These are phyloP conservation scores for Cyclospora cayetanensis DNA, from an alignment of 169 alveolate species.

Conservation along the genomic window DNA sequence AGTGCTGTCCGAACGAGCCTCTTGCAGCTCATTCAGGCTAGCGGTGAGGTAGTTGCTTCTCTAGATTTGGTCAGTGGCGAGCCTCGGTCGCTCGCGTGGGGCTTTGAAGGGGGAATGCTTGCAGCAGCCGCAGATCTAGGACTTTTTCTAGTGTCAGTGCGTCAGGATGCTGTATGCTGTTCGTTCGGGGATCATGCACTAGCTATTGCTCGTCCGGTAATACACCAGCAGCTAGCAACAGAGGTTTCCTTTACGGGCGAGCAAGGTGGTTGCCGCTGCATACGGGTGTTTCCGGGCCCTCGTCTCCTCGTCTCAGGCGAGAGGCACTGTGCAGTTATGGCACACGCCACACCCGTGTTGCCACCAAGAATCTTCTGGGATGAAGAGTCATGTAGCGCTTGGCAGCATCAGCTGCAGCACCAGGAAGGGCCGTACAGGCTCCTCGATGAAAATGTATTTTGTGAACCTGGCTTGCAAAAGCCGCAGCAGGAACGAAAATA, in stretches of 20 bases:
- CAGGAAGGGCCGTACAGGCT: conserved; percentile 53
- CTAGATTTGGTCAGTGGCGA: neutral
- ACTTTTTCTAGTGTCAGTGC: conserved; percentile 5
- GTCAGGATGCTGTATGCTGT: conserved; percentile 20
- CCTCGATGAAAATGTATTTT: neutral
- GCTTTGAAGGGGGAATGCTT: neutral
- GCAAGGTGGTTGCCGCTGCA: neutral
- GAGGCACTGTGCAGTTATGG: conserved; percentile 35
- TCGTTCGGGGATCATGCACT: conserved; percentile 25
- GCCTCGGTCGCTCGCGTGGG: conserved; percentile 43
- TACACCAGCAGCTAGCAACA: conserved; percentile 2
- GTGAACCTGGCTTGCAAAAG: neutral
- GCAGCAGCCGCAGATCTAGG: conserved; percentile 8
- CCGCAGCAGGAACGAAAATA: neutral
- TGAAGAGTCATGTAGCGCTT: neutral
- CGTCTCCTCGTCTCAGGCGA: conserved; percentile 8
- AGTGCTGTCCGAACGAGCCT: neutral
- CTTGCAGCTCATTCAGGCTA: conserved; percentile 10
- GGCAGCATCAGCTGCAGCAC: conserved; percentile 1
- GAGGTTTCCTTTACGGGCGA: conserved; percentile 18
- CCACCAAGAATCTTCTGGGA: conserved; percentile 6
- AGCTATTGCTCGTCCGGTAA: neutral
- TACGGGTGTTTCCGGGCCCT: conserved; percentile 41
- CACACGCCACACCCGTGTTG: conserved; percentile 30
- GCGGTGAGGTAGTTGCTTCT: neutral